Percentiles rank a stretch among this genome's conserved stretches.
Evolutionary conservation across 805 yeast genomes (phyloP).

Genomic region (Sugiyamaella boreocaroliniensis): DNA sequence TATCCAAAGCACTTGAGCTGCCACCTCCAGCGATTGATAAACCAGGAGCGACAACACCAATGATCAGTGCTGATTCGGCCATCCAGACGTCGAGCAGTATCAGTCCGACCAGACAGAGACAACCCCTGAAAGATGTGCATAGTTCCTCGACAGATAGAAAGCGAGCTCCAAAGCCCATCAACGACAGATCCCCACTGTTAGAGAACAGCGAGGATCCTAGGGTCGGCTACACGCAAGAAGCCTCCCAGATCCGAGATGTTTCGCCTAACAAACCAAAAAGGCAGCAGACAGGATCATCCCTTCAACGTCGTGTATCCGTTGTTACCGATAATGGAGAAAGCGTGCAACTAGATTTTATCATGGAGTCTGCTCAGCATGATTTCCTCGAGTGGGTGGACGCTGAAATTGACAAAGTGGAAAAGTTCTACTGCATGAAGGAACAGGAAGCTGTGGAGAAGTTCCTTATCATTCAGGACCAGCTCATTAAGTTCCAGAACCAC

Average conservation of each 20-base stretch:
- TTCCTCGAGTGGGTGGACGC: constrained; percentile 63
- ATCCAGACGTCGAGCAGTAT: background rate
- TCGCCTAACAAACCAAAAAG: background rate
- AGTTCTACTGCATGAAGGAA: constrained; percentile 56
- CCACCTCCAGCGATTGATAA: constrained; percentile 26
- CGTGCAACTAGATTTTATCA: constrained; percentile 7
- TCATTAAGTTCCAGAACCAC: constrained; percentile 56
- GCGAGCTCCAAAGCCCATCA: constrained; percentile 5
- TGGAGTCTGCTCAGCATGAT: constrained; percentile 36
- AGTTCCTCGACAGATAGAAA: background rate
- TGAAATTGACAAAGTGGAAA: constrained; percentile 54
- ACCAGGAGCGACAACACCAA: background rate
- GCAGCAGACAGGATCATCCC: background rate
- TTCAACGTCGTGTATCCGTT: constrained; percentile 7
- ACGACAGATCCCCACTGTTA: constrained; percentile 24
- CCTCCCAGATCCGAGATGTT: background rate
- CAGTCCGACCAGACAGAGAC: background rate
- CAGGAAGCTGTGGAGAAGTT: constrained; percentile 53
- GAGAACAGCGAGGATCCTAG: constrained; percentile 6
- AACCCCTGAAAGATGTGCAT: background rate
- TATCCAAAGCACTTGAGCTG: constrained; percentile 15
- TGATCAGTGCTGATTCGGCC: background rate
- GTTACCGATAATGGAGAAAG: constrained; percentile 6
- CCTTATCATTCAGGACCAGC: constrained; percentile 58
- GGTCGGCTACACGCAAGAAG: background rate